phyloP scores from a whole-genome alignment of 2,329 filamentous ascomycete genomes.

The Sclerotiophoma versabilis region DNA sequence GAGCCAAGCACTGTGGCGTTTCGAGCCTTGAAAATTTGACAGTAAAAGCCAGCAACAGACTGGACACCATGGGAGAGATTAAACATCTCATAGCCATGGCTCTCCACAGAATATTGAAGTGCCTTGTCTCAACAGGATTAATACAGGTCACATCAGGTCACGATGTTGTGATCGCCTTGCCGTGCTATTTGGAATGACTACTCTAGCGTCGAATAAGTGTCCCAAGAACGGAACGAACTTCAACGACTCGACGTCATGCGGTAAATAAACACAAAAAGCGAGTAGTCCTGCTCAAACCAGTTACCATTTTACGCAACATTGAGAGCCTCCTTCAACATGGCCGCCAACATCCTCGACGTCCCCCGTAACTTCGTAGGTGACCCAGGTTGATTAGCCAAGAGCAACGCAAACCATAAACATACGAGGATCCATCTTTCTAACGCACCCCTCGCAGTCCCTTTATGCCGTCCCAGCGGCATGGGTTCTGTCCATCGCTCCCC shows the following conservation, averaged over 20 bases:
- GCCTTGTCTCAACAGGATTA: too few species aligned
- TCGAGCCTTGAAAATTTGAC: too few species aligned
- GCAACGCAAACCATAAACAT: too few species aligned
- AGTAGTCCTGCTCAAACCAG: not conserved
- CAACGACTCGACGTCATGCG: slow-evolving; percentile 1
- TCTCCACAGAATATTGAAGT: too few species aligned
- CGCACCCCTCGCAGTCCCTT: not conserved
- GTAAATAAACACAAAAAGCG: not conserved
- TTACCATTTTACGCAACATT: not conserved
- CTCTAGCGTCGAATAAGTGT: slow-evolving; percentile 6
- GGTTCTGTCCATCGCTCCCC: slow-evolving; percentile 1
- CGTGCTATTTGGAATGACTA: slow-evolving; percentile 4
- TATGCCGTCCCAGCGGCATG: slow-evolving; percentile 7
- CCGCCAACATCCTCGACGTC: slow-evolving; percentile 3
- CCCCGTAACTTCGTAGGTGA: slow-evolving; percentile 6
- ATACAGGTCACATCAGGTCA: too few species aligned
- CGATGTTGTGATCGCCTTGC: not conserved
- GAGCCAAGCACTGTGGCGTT: not conserved
- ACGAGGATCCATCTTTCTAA: too few species aligned
- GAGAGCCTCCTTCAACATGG: not conserved
- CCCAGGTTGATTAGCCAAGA: too few species aligned
- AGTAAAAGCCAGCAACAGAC: too few species aligned
- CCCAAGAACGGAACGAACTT: not conserved
- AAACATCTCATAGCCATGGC: too few species aligned
- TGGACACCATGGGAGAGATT: too few species aligned